phyloP scores from a whole-genome alignment of 2,329 filamentous ascomycete species.

The Talaromyces sp. region DNA sequence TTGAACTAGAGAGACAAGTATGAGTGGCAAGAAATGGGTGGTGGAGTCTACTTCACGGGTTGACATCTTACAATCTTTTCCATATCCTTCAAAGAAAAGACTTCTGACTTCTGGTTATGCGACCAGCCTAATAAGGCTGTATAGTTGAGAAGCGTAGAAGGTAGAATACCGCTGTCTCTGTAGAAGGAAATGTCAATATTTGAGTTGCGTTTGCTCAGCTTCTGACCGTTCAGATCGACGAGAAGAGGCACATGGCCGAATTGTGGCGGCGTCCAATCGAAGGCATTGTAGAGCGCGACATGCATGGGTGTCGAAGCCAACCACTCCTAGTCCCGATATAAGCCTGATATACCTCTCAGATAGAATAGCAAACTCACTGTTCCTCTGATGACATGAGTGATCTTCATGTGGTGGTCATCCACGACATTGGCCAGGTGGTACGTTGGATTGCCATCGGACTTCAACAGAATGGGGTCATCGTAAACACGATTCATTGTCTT shows the following conservation, averaged over 20 bases:
- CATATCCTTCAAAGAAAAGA: constrained; percentile 69
- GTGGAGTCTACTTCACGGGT: background rate
- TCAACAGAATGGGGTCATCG: constrained; percentile 86
- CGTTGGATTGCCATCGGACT: constrained; percentile 87
- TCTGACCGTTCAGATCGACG: constrained; percentile 64
- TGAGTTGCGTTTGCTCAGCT: constrained; percentile 82
- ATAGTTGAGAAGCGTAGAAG: constrained; percentile 72
- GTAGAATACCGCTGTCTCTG: constrained; percentile 57
- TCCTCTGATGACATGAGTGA: constrained; percentile 92
- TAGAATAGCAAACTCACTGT: constrained; percentile 52
- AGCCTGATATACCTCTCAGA: background rate
- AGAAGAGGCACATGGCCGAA: constrained; percentile 80
- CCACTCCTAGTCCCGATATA: constrained; percentile 66
- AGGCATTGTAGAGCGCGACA: constrained; percentile 69
- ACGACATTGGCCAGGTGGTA: constrained; percentile 98
- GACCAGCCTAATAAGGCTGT: constrained; percentile 82
- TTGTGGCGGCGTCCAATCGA: constrained; percentile 68
- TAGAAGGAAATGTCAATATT: constrained; percentile 60
- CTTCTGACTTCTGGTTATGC: constrained; percentile 63
- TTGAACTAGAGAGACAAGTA: constrained; percentile 58
- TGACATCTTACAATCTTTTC: constrained; percentile 58
- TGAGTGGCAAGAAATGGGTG: constrained; percentile 24
- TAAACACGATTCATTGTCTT: constrained; percentile 50
- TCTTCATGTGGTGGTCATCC: constrained; percentile 91
- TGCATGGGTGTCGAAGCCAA: constrained; percentile 87